phyloP scores from a whole-genome alignment of 352 stramenopile genomes.

The Phytophthora melonis region DNA sequence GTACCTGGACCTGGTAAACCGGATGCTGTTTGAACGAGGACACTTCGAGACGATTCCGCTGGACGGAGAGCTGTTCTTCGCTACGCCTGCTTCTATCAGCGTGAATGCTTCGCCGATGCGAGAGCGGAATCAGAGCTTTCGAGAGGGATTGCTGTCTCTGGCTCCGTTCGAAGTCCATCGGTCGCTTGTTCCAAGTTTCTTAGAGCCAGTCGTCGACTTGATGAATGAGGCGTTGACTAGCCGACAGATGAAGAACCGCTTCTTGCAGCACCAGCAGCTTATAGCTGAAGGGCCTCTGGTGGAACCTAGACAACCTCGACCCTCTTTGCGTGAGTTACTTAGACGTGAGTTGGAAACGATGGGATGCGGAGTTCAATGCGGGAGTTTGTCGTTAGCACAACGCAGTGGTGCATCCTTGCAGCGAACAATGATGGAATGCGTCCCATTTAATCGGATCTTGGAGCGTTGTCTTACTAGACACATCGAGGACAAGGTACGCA shows the following conservation, averaged over 20 bases:
- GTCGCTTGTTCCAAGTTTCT: conserved; percentile 53
- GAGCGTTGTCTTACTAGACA: conserved; percentile 46
- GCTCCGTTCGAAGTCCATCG: conserved; percentile 56
- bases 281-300: not conserved
- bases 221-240: conserved; percentile 65
- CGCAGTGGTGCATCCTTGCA: conserved; percentile 9
- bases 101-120: conserved; percentile 25
- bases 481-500: conserved; percentile 41
- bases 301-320: conserved; percentile 1
- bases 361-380: conserved; percentile 8
- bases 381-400: conserved; percentile 6
- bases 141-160: conserved; percentile 44
- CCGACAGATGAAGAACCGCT: conserved; percentile 73
- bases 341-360: conserved; percentile 25
- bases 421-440: conserved; percentile 34
- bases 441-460: conserved; percentile 51
- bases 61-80: conserved; percentile 68
- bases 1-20: conserved; percentile 62
- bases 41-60: conserved; percentile 51
- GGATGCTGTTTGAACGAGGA: conserved; percentile 57
- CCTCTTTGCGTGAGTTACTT: conserved; percentile 25
- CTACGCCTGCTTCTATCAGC: conserved; percentile 21
- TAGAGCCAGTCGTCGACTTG: conserved; percentile 39
- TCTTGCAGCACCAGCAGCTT: conserved; percentile 49
- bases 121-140: conserved; percentile 48